phyloP scores from a whole-genome alignment of 2,329 filamentous ascomycete genomes.

The Ceratocystis destructans region DNA sequence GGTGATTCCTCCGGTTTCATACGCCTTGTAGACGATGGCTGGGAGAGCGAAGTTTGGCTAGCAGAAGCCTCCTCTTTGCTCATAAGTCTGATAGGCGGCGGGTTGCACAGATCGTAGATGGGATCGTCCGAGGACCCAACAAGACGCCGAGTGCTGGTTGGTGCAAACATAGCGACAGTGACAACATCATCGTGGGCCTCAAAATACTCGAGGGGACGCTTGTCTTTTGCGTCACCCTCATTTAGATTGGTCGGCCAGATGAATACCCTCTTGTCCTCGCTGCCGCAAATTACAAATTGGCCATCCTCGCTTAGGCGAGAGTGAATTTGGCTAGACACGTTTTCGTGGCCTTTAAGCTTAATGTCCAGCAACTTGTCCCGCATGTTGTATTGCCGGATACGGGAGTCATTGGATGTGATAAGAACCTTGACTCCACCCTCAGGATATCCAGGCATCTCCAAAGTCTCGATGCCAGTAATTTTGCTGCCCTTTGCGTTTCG shows the following conservation, averaged over 20 bases:
- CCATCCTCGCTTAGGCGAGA: slow-evolving; percentile 81
- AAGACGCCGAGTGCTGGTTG: slow-evolving; percentile 60
- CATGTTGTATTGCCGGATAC: slow-evolving; percentile 78
- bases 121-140: slow-evolving; percentile 75
- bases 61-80: slow-evolving; percentile 50
- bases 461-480: slow-evolving; percentile 83
- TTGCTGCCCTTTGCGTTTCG: slow-evolving; percentile 95
- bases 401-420: slow-evolving; percentile 88
- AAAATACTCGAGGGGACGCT: slow-evolving; percentile 74
- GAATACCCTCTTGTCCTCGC: slow-evolving; percentile 79
- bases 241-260: slow-evolving; percentile 54
- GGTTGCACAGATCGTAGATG: slow-evolving; percentile 93
- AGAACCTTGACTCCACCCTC: slow-evolving; percentile 66
- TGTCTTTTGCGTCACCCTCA: slow-evolving; percentile 58
- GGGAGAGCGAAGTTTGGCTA: slow-evolving; percentile 30
- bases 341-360: slow-evolving; percentile 86
- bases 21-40: slow-evolving; percentile 26
- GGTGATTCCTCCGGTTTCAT: slow-evolving; percentile 54
- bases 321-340: slow-evolving; percentile 77
- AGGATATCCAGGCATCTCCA: slow-evolving; percentile 29
- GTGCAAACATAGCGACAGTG: slow-evolving; percentile 77
- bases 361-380: slow-evolving; percentile 71
- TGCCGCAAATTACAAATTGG: slow-evolving; percentile 77
- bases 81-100: slow-evolving; percentile 71
- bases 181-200: slow-evolving; percentile 82